Percentiles rank a stretch among this genome's conserved stretches.
Conservation (phyloP, 202 grass and related monocot species). For the Carex sylvatica region DNA sequence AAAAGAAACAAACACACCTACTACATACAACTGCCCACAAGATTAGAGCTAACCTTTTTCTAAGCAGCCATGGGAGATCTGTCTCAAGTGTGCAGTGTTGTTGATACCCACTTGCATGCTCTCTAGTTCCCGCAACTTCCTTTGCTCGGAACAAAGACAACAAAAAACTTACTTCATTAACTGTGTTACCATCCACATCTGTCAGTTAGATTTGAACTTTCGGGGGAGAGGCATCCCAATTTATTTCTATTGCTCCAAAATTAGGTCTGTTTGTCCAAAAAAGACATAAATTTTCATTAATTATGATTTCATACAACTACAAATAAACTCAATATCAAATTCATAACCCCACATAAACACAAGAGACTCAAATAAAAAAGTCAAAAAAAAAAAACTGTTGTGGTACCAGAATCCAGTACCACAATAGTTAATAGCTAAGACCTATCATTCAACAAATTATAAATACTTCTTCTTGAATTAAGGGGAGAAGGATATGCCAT, state of each 20-base stretch:
- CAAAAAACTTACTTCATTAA: slow-evolving; percentile 55
- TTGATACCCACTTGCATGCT: slow-evolving; percentile 7
- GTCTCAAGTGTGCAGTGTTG: slow-evolving; percentile 16
- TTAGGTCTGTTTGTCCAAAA: slow-evolving; percentile 62
- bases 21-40: neutral
- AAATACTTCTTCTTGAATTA: neutral
- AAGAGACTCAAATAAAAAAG: neutral
- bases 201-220: slow-evolving; percentile 65
- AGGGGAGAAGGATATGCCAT: neutral
- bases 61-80: slow-evolving; percentile 1
- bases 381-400: neutral
- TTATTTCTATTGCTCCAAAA: slow-evolving; percentile 81
- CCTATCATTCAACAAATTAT: neutral
- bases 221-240: slow-evolving; percentile 56
- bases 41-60: slow-evolving; percentile 7
- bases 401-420: neutral
- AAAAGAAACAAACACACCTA: neutral
- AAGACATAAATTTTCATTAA: slow-evolving; percentile 19
- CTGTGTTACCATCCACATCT: slow-evolving; percentile 48
- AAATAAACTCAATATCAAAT: neutral
- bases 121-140: neutral
- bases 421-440: neutral
- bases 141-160: slow-evolving; percentile 44
- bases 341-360: neutral
- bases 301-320: neutral